Evolutionary conservation across 352 stramenopile genomes (phyloP), one percentile per base, ranked within the genome.

Genomic region (Globisporangium radiosum): DNA sequence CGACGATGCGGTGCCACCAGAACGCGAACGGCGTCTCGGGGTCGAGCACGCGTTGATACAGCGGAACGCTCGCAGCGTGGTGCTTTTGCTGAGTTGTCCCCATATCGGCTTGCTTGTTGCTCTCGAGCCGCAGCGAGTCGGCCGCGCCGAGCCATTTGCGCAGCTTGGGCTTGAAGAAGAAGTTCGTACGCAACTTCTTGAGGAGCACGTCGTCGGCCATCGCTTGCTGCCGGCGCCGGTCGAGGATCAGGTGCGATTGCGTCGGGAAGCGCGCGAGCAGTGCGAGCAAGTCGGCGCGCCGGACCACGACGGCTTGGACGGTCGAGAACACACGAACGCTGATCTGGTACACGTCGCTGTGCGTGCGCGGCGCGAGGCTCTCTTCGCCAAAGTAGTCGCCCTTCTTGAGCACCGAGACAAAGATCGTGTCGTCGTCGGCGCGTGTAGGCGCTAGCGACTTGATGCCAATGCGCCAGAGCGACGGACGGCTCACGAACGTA

Each of bases 361-460:
- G 44, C 2, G 65, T 50, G 19, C 13, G 40, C 14, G 60, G 56
- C 3, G 65, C 47, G 15, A 90, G 57, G 53, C 79, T 85, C 50
- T 90, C 79, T 47, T 87, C 71, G 4, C 79, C 79, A 36, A 90
- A 90, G 55, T 69, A 84, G 42, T 87, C 77, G 49, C 72, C 64
- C 33, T 71, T 65, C 47, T 83, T 78, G 6, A 90, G 63, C 7
- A 90, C 63, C 0, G 72, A 75, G 14, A 90, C 76, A 1, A 80
- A 72, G 36, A 81, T 72, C 13, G 63, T 57, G 11, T 53, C 43
- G 5, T 60, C 57, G 0, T 10, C 37, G 0, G 14, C 25, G 6
- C 19, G 47, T n/a, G 33, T 13, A 9, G 45, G n/a, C 11, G 38
- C 45, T 33, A 33, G 25, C 3, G n/a, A 8, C 11, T 54, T 51